Evolutionary conservation across 1,284 basidiomycete species (phyloP).

Genomic region (Cryptococcus depauperatus): DNA sequence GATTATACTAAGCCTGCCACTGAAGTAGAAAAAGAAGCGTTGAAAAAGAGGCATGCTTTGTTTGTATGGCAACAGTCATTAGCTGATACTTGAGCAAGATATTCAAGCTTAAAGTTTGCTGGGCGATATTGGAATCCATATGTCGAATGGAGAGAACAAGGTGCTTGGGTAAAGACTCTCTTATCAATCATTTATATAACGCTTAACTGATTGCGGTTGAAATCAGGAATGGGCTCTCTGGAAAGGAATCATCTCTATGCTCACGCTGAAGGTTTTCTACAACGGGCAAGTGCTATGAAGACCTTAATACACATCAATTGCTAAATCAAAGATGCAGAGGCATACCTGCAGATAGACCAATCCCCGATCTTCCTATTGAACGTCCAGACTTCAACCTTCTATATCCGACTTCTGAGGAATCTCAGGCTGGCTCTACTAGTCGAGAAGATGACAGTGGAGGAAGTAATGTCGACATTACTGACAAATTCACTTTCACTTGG

Average conservation of each 20-base stretch:
- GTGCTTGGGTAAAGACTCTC: conserved; percentile 41
- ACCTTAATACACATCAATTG: neutral
- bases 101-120: conserved; percentile 34
- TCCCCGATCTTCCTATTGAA: conserved; percentile 38
- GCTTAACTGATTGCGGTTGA: neutral
- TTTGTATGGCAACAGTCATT: neutral
- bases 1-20: conserved; percentile 23
- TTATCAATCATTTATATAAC: neutral
- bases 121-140: conserved; percentile 46
- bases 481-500: conserved; percentile 40
- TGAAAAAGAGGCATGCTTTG: conserved; percentile 38
- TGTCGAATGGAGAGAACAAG: conserved; percentile 50
- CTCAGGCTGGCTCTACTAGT: conserved; percentile 4
- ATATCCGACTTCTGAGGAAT: conserved; percentile 16
- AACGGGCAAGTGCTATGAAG: conserved; percentile 21
- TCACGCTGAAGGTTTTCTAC: conserved; percentile 40
- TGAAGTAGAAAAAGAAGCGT: conserved; percentile 41
- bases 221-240: conserved; percentile 41
- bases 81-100: conserved; percentile 18
- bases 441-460: conserved; percentile 15
- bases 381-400: conserved; percentile 36
- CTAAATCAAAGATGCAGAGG: conserved; percentile 20
- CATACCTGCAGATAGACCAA: conserved; percentile 30
- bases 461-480: conserved; percentile 33
- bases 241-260: conserved; percentile 37